Base-by-base conservation (phyloP, 2,329 filamentous ascomycete species). In the Graphilbum sp. region DNA sequence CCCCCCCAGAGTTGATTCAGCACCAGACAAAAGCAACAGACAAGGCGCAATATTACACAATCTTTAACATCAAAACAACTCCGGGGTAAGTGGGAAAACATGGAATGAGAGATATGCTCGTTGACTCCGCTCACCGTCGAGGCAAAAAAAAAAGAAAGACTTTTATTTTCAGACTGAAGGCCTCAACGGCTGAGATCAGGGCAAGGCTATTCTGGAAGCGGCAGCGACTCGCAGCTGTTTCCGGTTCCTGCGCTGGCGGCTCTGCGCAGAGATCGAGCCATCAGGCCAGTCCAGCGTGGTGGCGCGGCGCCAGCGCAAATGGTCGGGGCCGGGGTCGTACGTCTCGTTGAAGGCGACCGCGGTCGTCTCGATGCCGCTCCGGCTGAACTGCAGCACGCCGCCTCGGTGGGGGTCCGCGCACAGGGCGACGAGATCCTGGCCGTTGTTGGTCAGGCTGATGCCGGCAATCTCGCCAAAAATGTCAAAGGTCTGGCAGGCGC, bases 391-490 rank as follows among this genome's bases (percentile, higher is more conserved):
- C 47, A 81, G 54, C 24, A 85, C 54, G 2, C 81, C 81, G 27
- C 81, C 81, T 29, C 80, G 70, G 38, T 63, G 59, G 29, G 54
- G 55, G 48, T 87, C 81, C 35, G 67, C 69, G 48, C 79, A 82
- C 10, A 81, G 67, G 2, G 84, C 62, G 37, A 74, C 68, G n/a
- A 88, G 55, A 39, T 78, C 71, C 39, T 71, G 66, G 0, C 80
- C 82, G 35, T 75, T 73, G 31, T 77, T 71, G 5, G 75, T 63
- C 45, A 86, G 76, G 17, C 66, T 63, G 4, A 81, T 59, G 16
- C 82, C 82, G 8, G 72, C 79, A 42, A 84, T 72, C 49, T 83
- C 77, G 27, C 82, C 80, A 53, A 87, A 85, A 39, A 86, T 67
- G 43, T 82, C 77, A 10, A 87, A 58, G 0, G 69, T 72, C 54